Evolutionary conservation across 129 eudicot species (phyloP).

Genomic region (Pittosporum tobira): DNA sequence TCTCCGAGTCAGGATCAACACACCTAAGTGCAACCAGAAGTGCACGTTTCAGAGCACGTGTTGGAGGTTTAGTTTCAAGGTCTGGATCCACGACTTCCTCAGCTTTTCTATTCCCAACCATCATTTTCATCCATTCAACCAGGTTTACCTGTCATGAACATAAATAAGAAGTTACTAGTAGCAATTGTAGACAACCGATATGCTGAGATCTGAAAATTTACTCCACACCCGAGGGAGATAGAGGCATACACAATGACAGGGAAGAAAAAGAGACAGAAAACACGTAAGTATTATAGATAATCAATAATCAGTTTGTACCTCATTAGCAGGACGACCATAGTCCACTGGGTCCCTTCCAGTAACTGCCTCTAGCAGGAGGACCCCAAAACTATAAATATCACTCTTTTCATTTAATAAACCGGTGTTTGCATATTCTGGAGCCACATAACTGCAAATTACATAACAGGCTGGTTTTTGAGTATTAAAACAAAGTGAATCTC

Average conservation of each 20-base stretch:
- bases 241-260: not conserved
- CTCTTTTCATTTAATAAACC: slow-evolving; percentile 94
- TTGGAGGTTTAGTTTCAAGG: slow-evolving; percentile 66
- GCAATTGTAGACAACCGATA: not conserved
- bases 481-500: not conserved
- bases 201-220: not conserved
- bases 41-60: slow-evolving; percentile 79
- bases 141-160: slow-evolving; percentile 64
- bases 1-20: slow-evolving; percentile 89
- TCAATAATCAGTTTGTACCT: slow-evolving; percentile 32
- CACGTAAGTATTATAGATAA: not conserved
- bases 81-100: slow-evolving; percentile 91
- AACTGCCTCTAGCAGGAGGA: slow-evolving; percentile 68
- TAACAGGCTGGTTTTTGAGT: not conserved
- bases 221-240: not conserved
- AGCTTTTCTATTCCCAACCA: slow-evolving; percentile 87
- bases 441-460: slow-evolving; percentile 63
- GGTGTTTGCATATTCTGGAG: slow-evolving; percentile 90
- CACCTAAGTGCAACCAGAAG: slow-evolving; percentile 91
- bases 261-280: not conserved
- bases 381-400: slow-evolving; percentile 92
- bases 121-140: slow-evolving; percentile 95
- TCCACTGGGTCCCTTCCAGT: slow-evolving; percentile 99
- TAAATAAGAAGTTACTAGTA: not conserved
- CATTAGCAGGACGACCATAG: slow-evolving; percentile 75